Base-by-base conservation (phyloP, 805 yeast species). In the Spathaspora arborariae region DNA sequence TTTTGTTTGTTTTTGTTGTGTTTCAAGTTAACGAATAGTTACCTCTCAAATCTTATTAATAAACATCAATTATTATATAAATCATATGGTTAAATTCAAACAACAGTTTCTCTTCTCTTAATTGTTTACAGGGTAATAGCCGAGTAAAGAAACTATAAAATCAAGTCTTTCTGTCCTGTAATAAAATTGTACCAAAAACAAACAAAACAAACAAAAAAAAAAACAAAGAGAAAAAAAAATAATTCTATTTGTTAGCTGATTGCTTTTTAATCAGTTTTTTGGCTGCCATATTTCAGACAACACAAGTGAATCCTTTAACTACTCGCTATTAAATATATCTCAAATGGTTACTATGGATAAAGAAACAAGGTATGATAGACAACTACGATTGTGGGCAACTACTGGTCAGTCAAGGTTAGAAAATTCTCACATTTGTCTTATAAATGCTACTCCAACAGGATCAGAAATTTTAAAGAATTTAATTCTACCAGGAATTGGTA, bases 371-470 rank as follows among this genome's bases (percentile, higher is more conserved):
- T 90, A 88, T 59, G 97, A 91, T 63, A 75, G 99, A 34, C 98
- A 92, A 60, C 67, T 92, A 48, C 76, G 97, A 33, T 67, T 92
- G 13, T 92, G 98, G 98, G 90, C 88, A 1, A 57, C 76, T 0
- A 63, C 74, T 9, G 99, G 97, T 2, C 99, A 92, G 57, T 48
- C 62, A 3, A 68, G 72, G 5, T 69, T 92, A 15, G 79, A 79
- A 26, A 56, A 59, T 1, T 70, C 91, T 0, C 81, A 76, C 46
- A 72, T 90, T 2, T 78, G 89, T 46, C 62, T 89, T 2, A 55
- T 89, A 2, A 79, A 80, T 39, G 81, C 81, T 4, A 70, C 80
- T 1, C 57, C 82, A 0, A 70, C 82, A 0, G 80, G 84, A 1
- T 74, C 82, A 2, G 98, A 92, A 62, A 64, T 80, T 2, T 62